A percentile compares a stretch with the other conserved stretches of the same genome.
Conservation (phyloP, 1,139 yeast genomes). For the Scheffersomyces illinoinensis region DNA sequence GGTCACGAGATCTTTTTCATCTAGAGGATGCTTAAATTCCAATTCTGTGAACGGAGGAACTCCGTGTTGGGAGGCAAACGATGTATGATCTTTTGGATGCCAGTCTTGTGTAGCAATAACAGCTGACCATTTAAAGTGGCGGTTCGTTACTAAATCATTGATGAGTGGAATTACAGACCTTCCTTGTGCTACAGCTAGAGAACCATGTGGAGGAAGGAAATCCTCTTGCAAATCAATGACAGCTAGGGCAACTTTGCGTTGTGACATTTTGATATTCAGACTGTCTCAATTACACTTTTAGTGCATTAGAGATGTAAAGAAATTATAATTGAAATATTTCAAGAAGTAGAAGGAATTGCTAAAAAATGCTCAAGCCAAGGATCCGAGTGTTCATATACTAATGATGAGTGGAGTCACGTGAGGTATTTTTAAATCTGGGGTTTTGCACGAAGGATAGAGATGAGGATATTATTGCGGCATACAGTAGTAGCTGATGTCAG, state of each 20-base stretch:
- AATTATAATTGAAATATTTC: no score
- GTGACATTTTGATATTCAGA: constrained; percentile 3
- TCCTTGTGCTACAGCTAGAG: constrained; percentile 73
- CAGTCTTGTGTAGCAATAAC: constrained; percentile 82
- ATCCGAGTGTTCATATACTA: neutral
- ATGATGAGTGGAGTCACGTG: neutral
- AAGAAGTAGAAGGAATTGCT: neutral
- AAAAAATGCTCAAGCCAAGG: neutral
- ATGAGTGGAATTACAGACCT: constrained; percentile 56
- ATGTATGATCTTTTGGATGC: constrained; percentile 79
- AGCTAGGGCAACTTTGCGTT: constrained; percentile 52
- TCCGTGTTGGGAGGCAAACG: constrained; percentile 74
- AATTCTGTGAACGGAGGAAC: constrained; percentile 54
- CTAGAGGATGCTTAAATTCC: constrained; percentile 54
- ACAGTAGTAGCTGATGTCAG: neutral
- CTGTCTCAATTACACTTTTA: constrained; percentile 5
- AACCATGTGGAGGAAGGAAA: constrained; percentile 75
- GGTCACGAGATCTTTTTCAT: constrained; percentile 25
- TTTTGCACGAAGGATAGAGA: neutral
- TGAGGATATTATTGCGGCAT: neutral
- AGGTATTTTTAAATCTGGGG: neutral
- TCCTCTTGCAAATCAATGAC: constrained; percentile 85
- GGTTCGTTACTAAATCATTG: constrained; percentile 37
- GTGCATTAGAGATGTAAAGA: neutral
- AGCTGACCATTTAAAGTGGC: constrained; percentile 53